Conservation (phyloP, 192 early-diverging fungal species). For the Dissophora ornata region DNA sequence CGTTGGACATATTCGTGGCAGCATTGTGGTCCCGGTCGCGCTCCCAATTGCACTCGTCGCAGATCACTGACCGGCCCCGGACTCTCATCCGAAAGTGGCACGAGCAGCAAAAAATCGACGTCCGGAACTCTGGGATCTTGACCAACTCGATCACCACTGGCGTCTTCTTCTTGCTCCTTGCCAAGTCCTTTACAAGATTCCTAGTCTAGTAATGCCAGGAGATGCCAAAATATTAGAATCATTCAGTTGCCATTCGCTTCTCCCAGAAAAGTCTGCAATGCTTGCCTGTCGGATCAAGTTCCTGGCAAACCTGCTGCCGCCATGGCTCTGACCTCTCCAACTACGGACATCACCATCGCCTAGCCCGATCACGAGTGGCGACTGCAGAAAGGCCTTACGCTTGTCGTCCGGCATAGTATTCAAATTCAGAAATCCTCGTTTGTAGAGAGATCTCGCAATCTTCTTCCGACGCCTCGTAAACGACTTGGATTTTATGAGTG, state of each 20-base stretch:
- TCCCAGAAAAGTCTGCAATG: conserved; percentile 6
- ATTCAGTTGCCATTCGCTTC: conserved; percentile 6
- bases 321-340: conserved; percentile 11
- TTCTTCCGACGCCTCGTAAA: conserved; percentile 5
- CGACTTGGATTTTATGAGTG: conserved; percentile 18
- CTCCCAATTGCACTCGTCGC: conserved; percentile 13
- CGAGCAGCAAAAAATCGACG: conserved; percentile 15
- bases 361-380: conserved; percentile 16
- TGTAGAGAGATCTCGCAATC: conserved; percentile 15
- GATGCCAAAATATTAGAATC: conserved; percentile 13
- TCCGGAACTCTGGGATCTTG: conserved; percentile 17
- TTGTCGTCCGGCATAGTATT: conserved; percentile 5
- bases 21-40: conserved; percentile 16
- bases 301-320: conserved; percentile 10
- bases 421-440: conserved; percentile 10
- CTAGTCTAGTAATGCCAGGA: conserved; percentile 8
- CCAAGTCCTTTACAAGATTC: conserved; percentile 18
- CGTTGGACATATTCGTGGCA: conserved; percentile 20
- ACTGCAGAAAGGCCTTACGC: conserved; percentile 13
- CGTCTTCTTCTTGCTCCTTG: conserved; percentile 6
- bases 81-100: conserved; percentile 20
- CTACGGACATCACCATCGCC: conserved; percentile 18
- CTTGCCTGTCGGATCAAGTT: conserved; percentile 20
- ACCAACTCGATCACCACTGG: conserved; percentile 20
- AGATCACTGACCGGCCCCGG: conserved; percentile 16